These are phyloP conservation scores for Candida multigemmis DNA, from an alignment of 805 yeast species.

Conservation along the genomic window DNA sequence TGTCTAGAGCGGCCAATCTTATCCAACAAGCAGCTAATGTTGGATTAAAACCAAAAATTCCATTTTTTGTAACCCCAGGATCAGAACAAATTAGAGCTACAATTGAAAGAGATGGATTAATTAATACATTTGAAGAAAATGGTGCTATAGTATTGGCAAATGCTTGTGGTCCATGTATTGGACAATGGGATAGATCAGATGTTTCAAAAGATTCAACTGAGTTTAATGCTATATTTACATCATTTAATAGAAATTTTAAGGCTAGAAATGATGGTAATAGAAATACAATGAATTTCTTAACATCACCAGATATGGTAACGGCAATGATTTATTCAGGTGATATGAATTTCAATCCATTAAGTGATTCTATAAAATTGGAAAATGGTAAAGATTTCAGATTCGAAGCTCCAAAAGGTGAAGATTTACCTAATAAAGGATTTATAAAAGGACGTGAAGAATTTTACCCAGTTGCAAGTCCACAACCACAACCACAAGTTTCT, in stretches of 20 bases:
- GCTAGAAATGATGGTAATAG: slow-evolving; percentile 98
- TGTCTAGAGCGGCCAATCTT: slow-evolving; percentile 91
- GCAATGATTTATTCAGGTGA: slow-evolving; percentile 95
- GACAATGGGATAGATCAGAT: slow-evolving; percentile 97
- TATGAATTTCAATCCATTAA: slow-evolving; percentile 83
- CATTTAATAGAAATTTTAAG: slow-evolving; percentile 96
- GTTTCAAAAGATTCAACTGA: slow-evolving; percentile 55
- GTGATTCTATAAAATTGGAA: slow-evolving; percentile 67
- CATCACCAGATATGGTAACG: slow-evolving; percentile 97
- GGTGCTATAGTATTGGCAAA: slow-evolving; percentile 93
- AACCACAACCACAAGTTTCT: slow-evolving; percentile 47
- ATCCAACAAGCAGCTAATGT: slow-evolving; percentile 79
- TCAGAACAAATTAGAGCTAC: slow-evolving; percentile 98
- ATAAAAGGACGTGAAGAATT: slow-evolving; percentile 64
- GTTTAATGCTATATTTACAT: slow-evolving; percentile 85
- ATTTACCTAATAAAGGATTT: slow-evolving; percentile 75
- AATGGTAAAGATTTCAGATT: slow-evolving; percentile 73
- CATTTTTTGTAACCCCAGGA: slow-evolving; percentile 95
- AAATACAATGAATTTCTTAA: slow-evolving; percentile 92
- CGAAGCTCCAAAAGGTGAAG: slow-evolving; percentile 72
- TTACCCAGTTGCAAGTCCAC: slow-evolving; percentile 66
- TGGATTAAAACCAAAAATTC: slow-evolving; percentile 84
- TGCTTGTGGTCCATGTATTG: slow-evolving; percentile 99
- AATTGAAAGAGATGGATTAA: slow-evolving; percentile 88
- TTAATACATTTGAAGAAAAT: slow-evolving; percentile 67